A percentile compares a stretch with the other conserved stretches of the same genome.
Conservation (phyloP, 1,284 basidiomycete genomes). For the Marasmius tenuissimus region DNA sequence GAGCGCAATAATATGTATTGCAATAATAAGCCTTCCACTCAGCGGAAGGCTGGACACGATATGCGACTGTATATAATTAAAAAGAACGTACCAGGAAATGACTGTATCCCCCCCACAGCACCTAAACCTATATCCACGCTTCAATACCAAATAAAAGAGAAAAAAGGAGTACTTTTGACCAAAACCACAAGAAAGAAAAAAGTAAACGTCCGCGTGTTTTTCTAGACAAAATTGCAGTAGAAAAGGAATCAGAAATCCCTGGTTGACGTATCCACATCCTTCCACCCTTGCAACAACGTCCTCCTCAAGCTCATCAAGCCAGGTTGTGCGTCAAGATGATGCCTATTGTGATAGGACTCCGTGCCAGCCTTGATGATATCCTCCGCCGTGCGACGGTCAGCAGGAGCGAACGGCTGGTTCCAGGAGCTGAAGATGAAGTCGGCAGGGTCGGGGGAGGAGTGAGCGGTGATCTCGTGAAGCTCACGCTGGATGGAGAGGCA, state of each 20-base stretch:
- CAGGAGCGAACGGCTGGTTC: constrained; percentile 70
- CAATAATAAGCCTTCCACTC: too few relatives aligned
- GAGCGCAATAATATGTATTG: too few relatives aligned
- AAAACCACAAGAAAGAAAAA: too few relatives aligned
- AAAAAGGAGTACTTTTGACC: too few relatives aligned
- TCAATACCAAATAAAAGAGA: too few relatives aligned
- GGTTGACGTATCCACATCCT: constrained; percentile 42
- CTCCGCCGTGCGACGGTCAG: constrained; percentile 55
- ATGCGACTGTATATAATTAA: too few relatives aligned
- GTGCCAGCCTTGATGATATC: constrained; percentile 42
- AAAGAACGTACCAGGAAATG: too few relatives aligned
- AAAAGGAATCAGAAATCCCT: constrained; percentile 7
- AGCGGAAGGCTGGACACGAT: too few relatives aligned
- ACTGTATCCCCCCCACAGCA: too few relatives aligned
- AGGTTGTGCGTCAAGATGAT: constrained; percentile 23
- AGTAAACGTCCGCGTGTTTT: too few relatives aligned
- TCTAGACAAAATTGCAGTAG: neutral
- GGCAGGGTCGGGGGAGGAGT: constrained; percentile 49
- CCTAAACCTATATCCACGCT: too few relatives aligned
- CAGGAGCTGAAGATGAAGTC: constrained; percentile 51
- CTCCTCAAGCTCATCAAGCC: constrained; percentile 52
- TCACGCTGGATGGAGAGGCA: constrained; percentile 62
- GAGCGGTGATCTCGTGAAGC: constrained; percentile 67
- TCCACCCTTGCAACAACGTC: constrained; percentile 57
- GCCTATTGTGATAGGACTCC: constrained; percentile 18